Base-by-base conservation (phyloP, 805 yeast genomes). In the Lachancea waltii region DNA sequence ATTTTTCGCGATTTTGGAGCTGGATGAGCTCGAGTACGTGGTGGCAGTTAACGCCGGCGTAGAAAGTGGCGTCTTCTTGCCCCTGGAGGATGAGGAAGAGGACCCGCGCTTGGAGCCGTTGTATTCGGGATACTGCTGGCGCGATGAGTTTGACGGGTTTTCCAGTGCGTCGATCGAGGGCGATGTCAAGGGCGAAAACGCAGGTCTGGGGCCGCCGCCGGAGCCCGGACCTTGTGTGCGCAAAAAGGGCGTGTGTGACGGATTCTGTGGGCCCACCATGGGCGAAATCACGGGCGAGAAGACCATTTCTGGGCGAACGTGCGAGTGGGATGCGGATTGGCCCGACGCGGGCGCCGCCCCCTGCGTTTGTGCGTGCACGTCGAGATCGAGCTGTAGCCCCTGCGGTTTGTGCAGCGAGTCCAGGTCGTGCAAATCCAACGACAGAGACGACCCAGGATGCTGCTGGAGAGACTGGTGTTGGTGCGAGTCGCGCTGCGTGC, bases 251-350 rank as follows among this genome's bases (percentile, higher is more conserved):
- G 53, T 49, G 27, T 43, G 26, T 4, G 26, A 5, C 14, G 49
- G 47, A 1, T 45, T 42, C 20, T 36, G 41, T 18, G 42, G 45
- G 9, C 39, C 40, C 11, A 77, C 81, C 7, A 83, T 79, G 0
- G 94, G 94, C 2, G 89, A 80, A 1, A 80, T 74, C 43, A 83
- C 65, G 0, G 94, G 92, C 1, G 92, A 83, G 59, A 80, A 83
- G 4, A 74, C 74, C 35, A 74, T 75, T 43, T 75, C 80, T 1
- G 81, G 77, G 30, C 77, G 60, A 2, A 75, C 26, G 26, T 23
- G 13, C 5, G 26, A 13, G 28, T 11, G 16, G 16, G 26, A 8
- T 6, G 26, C 14, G 16, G 19, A 14, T 16, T n/a, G 36, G 26
- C 9, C 8, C 30, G 15, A 7, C 14, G 33, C 13, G 33, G 33